These are phyloP conservation scores for Rhizopogon roseolus DNA, from an alignment of 768 basidiomycete species.

Conservation along the genomic window DNA sequence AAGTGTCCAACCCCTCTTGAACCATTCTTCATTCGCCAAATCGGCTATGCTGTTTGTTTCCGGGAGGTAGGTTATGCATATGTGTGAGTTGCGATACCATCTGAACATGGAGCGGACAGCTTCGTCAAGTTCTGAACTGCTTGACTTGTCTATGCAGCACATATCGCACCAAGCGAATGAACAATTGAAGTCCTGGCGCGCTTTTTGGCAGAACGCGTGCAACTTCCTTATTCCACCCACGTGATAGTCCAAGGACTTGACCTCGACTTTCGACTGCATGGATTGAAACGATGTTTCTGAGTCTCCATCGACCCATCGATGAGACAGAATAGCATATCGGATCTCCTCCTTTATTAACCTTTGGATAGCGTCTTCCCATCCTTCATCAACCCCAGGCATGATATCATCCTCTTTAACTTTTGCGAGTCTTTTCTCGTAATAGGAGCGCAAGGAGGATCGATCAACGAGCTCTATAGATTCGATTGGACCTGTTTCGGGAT, in stretches of 20 bases:
- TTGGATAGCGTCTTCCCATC: not conserved
- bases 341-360: not conserved
- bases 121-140: constrained; percentile 13
- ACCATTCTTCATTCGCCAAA: constrained; percentile 4
- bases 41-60: constrained; percentile 1
- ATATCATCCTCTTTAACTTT: not conserved
- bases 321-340: constrained; percentile 6
- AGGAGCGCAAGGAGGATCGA: not conserved
- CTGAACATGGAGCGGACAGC: constrained; percentile 8
- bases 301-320: constrained; percentile 2
- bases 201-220: constrained; percentile 6
- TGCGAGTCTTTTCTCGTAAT: not conserved
- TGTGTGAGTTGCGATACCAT: constrained; percentile 7
- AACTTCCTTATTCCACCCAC: not conserved
- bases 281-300: constrained; percentile 3
- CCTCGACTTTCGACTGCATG: not conserved
- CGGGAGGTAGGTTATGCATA: constrained; percentile 7
- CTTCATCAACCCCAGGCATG: not conserved
- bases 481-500: not conserved
- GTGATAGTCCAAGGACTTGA: not conserved
- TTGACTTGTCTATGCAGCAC: constrained; percentile 14
- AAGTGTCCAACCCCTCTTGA: constrained; percentile 5
- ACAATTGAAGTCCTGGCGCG: constrained; percentile 3
- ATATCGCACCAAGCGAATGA: constrained; percentile 10
- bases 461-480: not conserved